Conservation (phyloP, 768 basidiomycete genomes). For the Ramaria sp. region DNA sequence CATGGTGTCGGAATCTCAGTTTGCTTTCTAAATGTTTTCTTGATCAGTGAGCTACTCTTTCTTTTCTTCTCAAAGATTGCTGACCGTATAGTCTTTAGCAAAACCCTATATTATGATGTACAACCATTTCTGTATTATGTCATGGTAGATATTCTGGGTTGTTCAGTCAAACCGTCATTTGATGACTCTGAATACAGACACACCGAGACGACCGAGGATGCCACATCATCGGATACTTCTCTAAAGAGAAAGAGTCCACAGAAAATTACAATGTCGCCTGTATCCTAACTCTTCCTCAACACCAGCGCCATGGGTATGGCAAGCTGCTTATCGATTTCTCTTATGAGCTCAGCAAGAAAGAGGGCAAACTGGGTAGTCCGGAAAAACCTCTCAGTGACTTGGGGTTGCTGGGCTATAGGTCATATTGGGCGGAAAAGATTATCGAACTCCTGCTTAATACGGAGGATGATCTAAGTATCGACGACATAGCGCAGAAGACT, state of each 20-base stretch:
- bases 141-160: conserved; percentile 49
- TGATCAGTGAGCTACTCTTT: conserved; percentile 68
- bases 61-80: conserved; percentile 16
- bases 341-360: conserved; percentile 94
- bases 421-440: conserved; percentile 97
- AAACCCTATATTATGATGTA: conserved; percentile 98
- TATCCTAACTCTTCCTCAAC: conserved; percentile 96
- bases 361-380: conserved; percentile 90
- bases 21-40: conserved; percentile 96
- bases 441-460: conserved; percentile 75
- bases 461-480: conserved; percentile 72
- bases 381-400: conserved; percentile 97
- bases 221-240: conserved; percentile 96
- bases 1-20: conserved; percentile 96
- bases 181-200: conserved; percentile 31
- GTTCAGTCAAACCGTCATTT: neutral
- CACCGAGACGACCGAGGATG: conserved; percentile 83
- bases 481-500: conserved; percentile 94
- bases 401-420: conserved; percentile 84
- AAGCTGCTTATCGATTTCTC: conserved; percentile 96
- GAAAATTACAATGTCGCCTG: conserved; percentile 99
- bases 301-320: conserved; percentile 94
- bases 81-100: conserved; percentile 35
- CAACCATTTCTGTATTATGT: conserved; percentile 99
- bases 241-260: conserved; percentile 96